Base-by-base conservation (phyloP, 1,139 yeast genomes). In the Petasospora rhodanensis region DNA sequence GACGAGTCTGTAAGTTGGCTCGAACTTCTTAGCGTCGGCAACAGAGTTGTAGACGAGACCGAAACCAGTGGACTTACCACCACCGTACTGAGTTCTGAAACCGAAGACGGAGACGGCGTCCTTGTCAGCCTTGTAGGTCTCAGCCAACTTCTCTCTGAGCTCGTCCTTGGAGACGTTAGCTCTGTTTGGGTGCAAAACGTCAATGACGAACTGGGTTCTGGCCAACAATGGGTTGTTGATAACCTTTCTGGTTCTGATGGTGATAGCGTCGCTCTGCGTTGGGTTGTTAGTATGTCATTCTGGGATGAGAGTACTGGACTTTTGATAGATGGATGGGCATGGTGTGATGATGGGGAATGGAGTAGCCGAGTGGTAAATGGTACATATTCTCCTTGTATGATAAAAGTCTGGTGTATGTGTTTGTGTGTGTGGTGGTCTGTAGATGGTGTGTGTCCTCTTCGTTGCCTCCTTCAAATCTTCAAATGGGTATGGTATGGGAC, bases 171-270 rank as follows among this genome's bases (percentile, higher is more conserved):
- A 81, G 67, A 91, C 96, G 76, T 91, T 91, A 61, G 98, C 93
- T 74, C 89, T 84, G 91, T 86, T 86, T 76, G 98, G 98, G 83
- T 93, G 99, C 68, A 89, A 79, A 62, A 93, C 96, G 76, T 93
- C 99, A 66, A 93, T 79, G 74, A 93, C 98, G 71, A 93, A 91
- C 78, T 93, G 99, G 78, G 95, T 89, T 82, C 99, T 91, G 66
- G 89, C 89, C 74, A 93, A 84, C 69, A 93, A 85, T 68, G 98
- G 96, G 95, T 93, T 93, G 74, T 96, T 76, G 73, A 91, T 84
- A 78, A 91, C 96, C 86, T 91, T 91, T 83, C 97, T 86, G 70
- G 97, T 89, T 81, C 98, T 91, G 77, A 91, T 84, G 67, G 98
- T 91, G 75, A 91, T 93, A 69, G 97, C 89, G 94, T 91, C 98